These are phyloP conservation scores for Narthecium ossifragum DNA, from an alignment of 106 monocot species.

Conservation along the genomic window DNA sequence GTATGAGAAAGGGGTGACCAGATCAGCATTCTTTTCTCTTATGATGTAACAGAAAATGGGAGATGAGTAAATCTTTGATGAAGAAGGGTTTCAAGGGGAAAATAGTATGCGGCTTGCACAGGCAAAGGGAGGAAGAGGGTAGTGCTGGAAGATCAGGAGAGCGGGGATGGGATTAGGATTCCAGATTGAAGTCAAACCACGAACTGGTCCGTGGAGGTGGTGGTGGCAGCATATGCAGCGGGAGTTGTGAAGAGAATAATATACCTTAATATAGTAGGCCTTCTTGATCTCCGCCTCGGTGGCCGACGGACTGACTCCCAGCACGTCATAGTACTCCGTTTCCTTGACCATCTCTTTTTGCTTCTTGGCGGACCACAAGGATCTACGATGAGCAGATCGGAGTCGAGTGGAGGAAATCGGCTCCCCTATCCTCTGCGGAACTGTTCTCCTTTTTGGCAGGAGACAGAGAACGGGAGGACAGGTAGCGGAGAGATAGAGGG, in stretches of 20 bases:
- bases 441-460: not conserved
- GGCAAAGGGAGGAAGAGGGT: too few species aligned
- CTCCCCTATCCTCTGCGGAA: not conserved
- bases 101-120: too few species aligned
- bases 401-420: not conserved
- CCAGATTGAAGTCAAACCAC: too few species aligned
- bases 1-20: too few species aligned
- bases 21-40: too few species aligned
- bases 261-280: constrained; percentile 51
- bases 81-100: too few species aligned
- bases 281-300: constrained; percentile 48
- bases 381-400: not conserved
- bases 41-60: too few species aligned
- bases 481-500: not conserved
- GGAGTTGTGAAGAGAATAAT: not conserved
- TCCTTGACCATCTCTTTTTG: constrained; percentile 32
- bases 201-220: too few species aligned
- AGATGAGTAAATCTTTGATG: too few species aligned
- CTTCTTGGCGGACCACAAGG: not conserved
- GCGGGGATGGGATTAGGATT: too few species aligned
- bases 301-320: constrained; percentile 33
- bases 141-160: too few species aligned
- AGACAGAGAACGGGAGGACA: constrained; percentile 1
- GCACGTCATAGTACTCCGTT: constrained; percentile 43
- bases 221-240: too few species aligned